Percentiles rank a stretch among this genome's conserved stretches.
Evolutionary conservation across 108 stramenopile species (phyloP).

Genomic region (Skeletonema tropicum): DNA sequence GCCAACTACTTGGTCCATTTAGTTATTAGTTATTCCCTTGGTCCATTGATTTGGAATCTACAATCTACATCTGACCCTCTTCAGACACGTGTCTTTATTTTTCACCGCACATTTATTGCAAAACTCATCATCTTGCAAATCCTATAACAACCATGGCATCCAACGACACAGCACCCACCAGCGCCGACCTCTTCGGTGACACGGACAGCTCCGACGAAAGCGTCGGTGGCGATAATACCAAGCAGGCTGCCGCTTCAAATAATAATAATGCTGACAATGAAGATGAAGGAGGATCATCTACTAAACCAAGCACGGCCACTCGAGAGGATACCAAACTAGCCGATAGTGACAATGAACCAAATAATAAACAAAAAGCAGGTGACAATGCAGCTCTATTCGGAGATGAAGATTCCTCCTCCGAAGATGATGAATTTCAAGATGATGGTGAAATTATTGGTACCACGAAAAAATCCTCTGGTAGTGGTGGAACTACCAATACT

Average conservation of each 20-base stretch:
- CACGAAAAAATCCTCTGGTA: not conserved
- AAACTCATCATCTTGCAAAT: too few species aligned
- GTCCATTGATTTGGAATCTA: too few species aligned
- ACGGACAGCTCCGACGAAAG: slow-evolving; percentile 38
- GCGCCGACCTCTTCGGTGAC: slow-evolving; percentile 34
- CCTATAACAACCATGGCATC: slow-evolving; percentile 26
- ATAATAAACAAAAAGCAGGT: slow-evolving; percentile 41
- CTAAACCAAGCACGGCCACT: too few species aligned
- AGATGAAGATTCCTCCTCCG: slow-evolving; percentile 46
- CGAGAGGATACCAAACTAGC: slow-evolving; percentile 37
- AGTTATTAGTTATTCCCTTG: too few species aligned
- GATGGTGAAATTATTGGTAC: slow-evolving; percentile 31
- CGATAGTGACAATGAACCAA: slow-evolving; percentile 47
- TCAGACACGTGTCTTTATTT: too few species aligned
- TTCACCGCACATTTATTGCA: too few species aligned
- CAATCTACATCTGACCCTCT: too few species aligned
- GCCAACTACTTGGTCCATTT: too few species aligned
- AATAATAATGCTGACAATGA: not conserved
- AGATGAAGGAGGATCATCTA: not conserved
- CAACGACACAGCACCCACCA: slow-evolving; percentile 13
- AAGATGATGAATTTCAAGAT: slow-evolving; percentile 43
- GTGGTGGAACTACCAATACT: too few species aligned
- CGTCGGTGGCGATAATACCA: too few species aligned
- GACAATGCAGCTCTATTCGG: slow-evolving; percentile 17
- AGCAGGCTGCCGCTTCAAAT: not conserved